These are phyloP conservation scores for Eimeria praecox DNA, from an alignment of 169 alveolate species.

Conservation along the genomic window DNA sequence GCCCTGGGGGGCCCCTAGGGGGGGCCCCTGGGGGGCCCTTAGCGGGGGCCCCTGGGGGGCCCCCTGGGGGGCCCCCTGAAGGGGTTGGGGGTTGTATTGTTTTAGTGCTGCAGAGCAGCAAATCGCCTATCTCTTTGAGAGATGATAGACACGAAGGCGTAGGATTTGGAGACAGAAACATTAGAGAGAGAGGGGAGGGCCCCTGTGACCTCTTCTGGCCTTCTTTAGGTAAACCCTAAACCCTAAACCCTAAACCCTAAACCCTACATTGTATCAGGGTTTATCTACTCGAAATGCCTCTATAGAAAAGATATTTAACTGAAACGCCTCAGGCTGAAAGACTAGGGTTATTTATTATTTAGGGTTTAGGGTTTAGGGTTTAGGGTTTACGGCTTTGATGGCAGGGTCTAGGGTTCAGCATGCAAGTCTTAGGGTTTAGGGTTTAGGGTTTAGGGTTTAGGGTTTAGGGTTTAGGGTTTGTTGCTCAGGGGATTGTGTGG, in stretches of 20 bases:
- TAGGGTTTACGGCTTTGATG: no score
- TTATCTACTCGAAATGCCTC: no score
- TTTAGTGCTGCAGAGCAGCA: slow-evolving; percentile 45
- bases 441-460: background rate
- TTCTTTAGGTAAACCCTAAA: slow-evolving; percentile 30
- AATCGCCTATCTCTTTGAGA: slow-evolving; percentile 4
- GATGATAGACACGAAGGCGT: background rate
- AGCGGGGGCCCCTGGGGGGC: no score
- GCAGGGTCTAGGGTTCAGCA: background rate
- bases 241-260: slow-evolving; percentile 46
- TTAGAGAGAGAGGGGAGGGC: background rate
- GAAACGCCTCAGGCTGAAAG: no score
- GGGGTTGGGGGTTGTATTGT: slow-evolving; percentile 49
- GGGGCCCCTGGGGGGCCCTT: no score
- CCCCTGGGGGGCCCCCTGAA: background rate
- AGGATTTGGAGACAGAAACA: background rate
- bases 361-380: background rate
- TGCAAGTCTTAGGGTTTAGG: background rate
- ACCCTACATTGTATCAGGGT: background rate
- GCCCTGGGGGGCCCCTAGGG: slow-evolving; percentile 31
- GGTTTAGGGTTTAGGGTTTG: slow-evolving; percentile 47
- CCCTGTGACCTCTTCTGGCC: slow-evolving; percentile 58
- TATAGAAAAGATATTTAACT: no score
- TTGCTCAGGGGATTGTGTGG: slow-evolving; percentile 63
- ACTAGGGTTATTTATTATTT: no score